Conservation (phyloP, 371 early-diverging fungal genomes). For the Sporodiniella umbellata region DNA sequence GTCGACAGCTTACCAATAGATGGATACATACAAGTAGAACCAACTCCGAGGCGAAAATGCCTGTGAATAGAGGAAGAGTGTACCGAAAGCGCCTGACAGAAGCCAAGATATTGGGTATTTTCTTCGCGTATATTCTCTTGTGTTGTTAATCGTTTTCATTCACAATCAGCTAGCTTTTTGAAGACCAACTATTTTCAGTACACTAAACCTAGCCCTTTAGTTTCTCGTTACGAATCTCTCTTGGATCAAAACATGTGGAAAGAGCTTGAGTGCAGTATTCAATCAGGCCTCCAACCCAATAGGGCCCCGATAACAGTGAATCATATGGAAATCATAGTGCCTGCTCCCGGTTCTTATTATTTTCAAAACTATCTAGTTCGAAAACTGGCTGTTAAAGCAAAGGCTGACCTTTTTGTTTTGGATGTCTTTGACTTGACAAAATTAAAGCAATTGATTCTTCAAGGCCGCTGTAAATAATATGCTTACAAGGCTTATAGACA, state of each 20-base stretch:
- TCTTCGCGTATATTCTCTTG: no score
- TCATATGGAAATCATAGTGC: conserved; percentile 27
- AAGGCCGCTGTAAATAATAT: conserved; percentile 15
- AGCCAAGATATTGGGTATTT: not conserved
- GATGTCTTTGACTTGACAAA: conserved; percentile 50
- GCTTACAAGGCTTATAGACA: not conserved
- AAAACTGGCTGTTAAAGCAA: conserved; percentile 19
- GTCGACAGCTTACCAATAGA: not conserved
- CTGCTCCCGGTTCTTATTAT: conserved; percentile 33
- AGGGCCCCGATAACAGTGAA: no score
- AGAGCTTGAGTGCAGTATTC: no score
- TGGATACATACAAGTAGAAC: not conserved
- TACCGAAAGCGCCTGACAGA: not conserved
- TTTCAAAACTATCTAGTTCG: conserved; percentile 34
- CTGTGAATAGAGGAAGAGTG: no score
- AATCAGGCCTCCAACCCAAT: no score
- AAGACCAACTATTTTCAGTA: no score
- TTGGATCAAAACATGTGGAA: no score
- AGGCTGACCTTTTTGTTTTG: conserved; percentile 32
- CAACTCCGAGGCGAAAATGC: not conserved
- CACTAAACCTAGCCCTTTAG: no score
- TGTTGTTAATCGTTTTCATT: no score
- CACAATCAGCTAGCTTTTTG: no score
- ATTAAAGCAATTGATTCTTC: conserved; percentile 38
- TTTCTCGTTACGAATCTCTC: no score